Evolutionary conservation across 1,284 basidiomycete genomes (phyloP).

Genomic region (Trichosporon sp.): DNA sequence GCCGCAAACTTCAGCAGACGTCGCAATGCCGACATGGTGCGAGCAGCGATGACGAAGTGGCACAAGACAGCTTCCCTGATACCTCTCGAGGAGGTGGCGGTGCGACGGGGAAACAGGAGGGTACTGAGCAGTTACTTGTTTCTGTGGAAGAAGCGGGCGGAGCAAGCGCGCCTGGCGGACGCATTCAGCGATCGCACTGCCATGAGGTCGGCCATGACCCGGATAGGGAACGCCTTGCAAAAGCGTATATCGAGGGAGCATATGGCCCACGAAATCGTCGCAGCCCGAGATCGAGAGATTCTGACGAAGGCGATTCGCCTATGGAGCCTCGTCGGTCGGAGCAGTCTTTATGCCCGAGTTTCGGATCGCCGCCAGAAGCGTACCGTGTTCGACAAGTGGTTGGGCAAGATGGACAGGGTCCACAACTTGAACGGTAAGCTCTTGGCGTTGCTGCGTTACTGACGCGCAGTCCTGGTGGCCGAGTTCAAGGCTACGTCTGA

Average conservation of each 20-base stretch:
- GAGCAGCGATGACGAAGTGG: slow-evolving; percentile 17
- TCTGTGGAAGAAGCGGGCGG: background rate
- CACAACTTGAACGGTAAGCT: slow-evolving; percentile 10
- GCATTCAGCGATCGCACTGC: background rate
- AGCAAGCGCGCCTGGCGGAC: background rate
- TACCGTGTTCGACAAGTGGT: slow-evolving; percentile 6
- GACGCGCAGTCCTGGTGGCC: slow-evolving; percentile 7
- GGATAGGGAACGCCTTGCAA: slow-evolving; percentile 11
- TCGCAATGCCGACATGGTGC: background rate
- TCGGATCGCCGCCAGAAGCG: slow-evolving; percentile 9
- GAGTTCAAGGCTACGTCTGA: slow-evolving; percentile 6
- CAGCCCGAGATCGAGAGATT: slow-evolving; percentile 12
- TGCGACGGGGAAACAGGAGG: slow-evolving; percentile 5
- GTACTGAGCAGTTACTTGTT: background rate
- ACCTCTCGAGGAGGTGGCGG: slow-evolving; percentile 14
- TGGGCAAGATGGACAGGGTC: slow-evolving; percentile 2
- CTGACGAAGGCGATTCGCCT: slow-evolving; percentile 11
- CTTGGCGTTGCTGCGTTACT: background rate
- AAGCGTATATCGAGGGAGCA: slow-evolving; percentile 9
- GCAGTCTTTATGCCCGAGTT: slow-evolving; percentile 17
- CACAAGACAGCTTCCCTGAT: slow-evolving; percentile 13
- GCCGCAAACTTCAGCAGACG: background rate
- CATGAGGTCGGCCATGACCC: slow-evolving; percentile 9
- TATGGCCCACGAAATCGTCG: background rate
- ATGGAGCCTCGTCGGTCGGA: slow-evolving; percentile 19